phyloP scores from a whole-genome alignment of 2,329 filamentous ascomycete species.

The Neocucurbitaria cava region DNA sequence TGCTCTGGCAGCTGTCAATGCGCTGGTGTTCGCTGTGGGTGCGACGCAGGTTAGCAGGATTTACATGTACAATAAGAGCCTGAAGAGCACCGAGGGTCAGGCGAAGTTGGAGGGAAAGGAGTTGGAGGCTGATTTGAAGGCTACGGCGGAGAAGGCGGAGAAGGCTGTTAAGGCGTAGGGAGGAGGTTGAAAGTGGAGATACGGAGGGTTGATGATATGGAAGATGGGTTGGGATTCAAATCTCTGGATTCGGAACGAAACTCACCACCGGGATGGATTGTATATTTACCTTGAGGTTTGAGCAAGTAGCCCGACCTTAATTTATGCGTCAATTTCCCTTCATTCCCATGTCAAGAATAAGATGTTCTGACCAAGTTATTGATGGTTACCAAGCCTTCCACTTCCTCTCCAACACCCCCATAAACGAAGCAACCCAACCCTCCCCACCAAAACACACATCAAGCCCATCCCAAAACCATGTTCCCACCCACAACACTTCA shows the following conservation, averaged over 20 bases:
- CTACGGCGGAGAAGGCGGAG: constrained; percentile 36
- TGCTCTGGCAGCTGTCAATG: constrained; percentile 94
- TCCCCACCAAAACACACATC: background rate
- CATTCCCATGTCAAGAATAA: background rate
- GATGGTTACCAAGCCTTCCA: background rate
- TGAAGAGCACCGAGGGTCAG: constrained; percentile 59
- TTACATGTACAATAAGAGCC: constrained; percentile 66
- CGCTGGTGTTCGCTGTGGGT: constrained; percentile 92
- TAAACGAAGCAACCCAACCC: background rate
- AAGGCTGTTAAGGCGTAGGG: constrained; percentile 3
- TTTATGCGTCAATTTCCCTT: background rate
- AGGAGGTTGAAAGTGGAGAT: background rate
- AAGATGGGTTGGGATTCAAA: background rate
- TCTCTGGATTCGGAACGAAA: background rate
- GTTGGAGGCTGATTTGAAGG: constrained; percentile 40
- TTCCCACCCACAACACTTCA: constrained; percentile 5
- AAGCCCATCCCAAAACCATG: constrained; percentile 1
- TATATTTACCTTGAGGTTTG: background rate
- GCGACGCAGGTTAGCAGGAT: constrained; percentile 83
- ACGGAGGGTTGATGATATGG: background rate
- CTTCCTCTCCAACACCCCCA: background rate
- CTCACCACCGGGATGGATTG: background rate
- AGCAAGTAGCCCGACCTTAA: background rate
- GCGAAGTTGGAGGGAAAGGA: constrained; percentile 47
- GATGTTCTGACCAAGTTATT: background rate